Percentiles rank a stretch among this genome's conserved stretches.
Evolutionary conservation across 2,329 filamentous ascomycete species (phyloP).

Genomic region (Phaeomoniella chlamydospora): DNA sequence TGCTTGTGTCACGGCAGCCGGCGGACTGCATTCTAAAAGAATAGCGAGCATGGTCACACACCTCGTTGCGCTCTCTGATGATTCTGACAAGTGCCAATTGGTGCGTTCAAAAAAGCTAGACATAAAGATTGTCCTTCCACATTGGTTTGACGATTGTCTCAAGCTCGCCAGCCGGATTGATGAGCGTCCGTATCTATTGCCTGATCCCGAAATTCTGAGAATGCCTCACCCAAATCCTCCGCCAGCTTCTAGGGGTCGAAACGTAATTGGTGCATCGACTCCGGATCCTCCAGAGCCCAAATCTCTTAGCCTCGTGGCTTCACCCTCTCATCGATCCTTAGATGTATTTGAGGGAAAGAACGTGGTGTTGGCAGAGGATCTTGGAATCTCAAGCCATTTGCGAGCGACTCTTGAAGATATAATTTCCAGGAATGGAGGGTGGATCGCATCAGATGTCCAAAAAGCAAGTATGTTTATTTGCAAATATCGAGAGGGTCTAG

Average conservation of each 20-base stretch:
- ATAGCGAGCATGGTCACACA: conserved; percentile 70
- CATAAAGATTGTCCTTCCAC: conserved; percentile 76
- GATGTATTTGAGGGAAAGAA: conserved; percentile 64
- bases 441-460: conserved; percentile 48
- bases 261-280: conserved; percentile 54
- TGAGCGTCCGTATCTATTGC: conserved; percentile 72
- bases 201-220: conserved; percentile 70
- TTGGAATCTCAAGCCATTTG: conserved; percentile 55
- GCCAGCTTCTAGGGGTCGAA: conserved; percentile 40
- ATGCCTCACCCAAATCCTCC: conserved; percentile 36
- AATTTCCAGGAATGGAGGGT: conserved; percentile 57
- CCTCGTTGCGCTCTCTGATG: conserved; percentile 65
- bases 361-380: conserved; percentile 64
- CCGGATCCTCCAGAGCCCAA: conserved; percentile 22
- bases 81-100: conserved; percentile 55
- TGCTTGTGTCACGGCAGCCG: conserved; percentile 77
- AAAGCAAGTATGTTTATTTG: conserved; percentile 75
- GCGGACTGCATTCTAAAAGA: conserved; percentile 62
- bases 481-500: conserved; percentile 65
- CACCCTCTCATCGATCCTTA: conserved; percentile 25
- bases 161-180: conserved; percentile 84
- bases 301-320: conserved; percentile 17
- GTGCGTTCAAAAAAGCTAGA: conserved; percentile 51
- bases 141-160: conserved; percentile 97
- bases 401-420: conserved; percentile 54